Evolutionary conservation across 1,284 basidiomycete genomes (phyloP).

Genomic region (Ceratobasidium sp.): DNA sequence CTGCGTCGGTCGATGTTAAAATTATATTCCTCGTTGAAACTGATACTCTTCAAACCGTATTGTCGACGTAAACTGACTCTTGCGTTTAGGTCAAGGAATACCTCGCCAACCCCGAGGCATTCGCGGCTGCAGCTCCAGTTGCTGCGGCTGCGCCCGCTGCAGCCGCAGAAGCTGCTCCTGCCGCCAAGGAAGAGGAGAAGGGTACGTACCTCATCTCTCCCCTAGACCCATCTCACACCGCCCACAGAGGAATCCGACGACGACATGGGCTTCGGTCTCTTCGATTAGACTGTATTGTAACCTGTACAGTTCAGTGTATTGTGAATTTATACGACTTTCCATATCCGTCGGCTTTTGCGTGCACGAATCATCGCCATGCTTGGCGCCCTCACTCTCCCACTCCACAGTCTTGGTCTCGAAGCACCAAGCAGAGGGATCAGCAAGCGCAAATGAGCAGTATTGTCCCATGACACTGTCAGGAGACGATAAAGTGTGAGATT

Average conservation of each 20-base stretch:
- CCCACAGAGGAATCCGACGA: conserved; percentile 70
- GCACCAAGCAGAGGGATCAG: too few species aligned
- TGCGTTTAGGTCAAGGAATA: conserved; percentile 84
- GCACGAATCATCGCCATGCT: too few species aligned
- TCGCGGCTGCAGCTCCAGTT: conserved; percentile 78
- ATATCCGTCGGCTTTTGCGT: conserved; percentile 76
- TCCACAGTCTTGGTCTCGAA: too few species aligned
- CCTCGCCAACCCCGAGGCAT: conserved; percentile 96
- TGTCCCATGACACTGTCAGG: too few species aligned
- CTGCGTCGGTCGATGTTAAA: conserved; percentile 54
- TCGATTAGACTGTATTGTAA: conserved; percentile 43
- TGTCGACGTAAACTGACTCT: conserved; percentile 41
- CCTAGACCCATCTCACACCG: not conserved
- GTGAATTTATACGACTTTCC: conserved; percentile 59
- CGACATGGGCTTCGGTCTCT: conserved; percentile 61
- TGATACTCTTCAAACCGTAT: not conserved
- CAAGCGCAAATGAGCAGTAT: too few species aligned
- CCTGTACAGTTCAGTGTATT: not conserved
- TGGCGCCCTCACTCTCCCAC: too few species aligned
- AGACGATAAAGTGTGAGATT: too few species aligned
- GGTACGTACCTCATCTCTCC: conserved; percentile 42
- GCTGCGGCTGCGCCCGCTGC: conserved; percentile 61
- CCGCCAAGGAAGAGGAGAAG: conserved; percentile 65
- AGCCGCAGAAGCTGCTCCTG: conserved; percentile 57
- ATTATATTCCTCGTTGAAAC: conserved; percentile 37